Evolutionary conservation across 2,329 filamentous ascomycete species (phyloP).

Genomic region (Cadophora sp.): DNA sequence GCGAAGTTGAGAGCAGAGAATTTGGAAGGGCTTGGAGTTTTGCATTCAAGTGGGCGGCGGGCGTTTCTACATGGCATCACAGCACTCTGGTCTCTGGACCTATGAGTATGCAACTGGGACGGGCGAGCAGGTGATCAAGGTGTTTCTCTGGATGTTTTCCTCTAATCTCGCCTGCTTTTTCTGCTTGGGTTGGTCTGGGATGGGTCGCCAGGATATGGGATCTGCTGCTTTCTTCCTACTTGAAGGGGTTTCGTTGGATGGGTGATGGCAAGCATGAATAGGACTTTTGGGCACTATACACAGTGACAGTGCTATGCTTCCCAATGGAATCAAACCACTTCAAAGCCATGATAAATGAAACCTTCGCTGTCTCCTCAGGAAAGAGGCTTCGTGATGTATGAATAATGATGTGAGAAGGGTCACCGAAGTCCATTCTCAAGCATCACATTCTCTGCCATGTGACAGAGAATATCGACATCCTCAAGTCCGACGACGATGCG

Average conservation of each 20-base stretch:
- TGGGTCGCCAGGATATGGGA: not conserved
- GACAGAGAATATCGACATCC: no score
- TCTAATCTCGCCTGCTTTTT: not conserved
- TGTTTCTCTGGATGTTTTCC: not conserved
- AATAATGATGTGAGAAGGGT: not conserved
- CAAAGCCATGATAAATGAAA: no score
- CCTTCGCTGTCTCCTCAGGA: no score
- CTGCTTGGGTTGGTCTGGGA: conserved; percentile 1
- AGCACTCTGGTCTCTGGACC: not conserved
- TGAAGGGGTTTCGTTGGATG: not conserved
- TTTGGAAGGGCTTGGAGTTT: not conserved
- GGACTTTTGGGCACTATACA: not conserved
- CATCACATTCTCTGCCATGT: no score
- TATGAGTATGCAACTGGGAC: not conserved
- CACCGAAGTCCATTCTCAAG: not conserved
- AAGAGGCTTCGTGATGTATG: not conserved
- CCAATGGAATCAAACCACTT: not conserved
- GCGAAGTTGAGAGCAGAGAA: not conserved
- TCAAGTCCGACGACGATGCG: no score
- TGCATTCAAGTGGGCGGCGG: not conserved
- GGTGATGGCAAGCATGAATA: not conserved
- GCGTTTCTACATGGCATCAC: not conserved
- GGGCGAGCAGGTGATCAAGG: conserved; percentile 5
- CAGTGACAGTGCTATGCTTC: not conserved
- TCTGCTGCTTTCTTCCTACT: not conserved